Evolutionary conservation across 2,329 filamentous ascomycete genomes (phyloP).

Genomic region (Madurella fahalii): DNA sequence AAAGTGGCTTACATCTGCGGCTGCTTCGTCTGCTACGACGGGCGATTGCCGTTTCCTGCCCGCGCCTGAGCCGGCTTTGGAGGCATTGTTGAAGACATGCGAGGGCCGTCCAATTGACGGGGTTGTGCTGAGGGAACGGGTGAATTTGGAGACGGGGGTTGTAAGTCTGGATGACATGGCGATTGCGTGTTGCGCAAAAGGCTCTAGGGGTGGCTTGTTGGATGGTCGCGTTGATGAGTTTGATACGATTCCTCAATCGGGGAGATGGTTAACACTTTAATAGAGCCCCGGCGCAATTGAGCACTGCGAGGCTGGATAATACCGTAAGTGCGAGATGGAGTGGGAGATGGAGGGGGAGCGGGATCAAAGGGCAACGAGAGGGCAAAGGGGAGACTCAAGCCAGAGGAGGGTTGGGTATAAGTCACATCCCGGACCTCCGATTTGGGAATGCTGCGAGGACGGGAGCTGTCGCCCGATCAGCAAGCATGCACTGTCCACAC

Average conservation of each 20-base stretch:
- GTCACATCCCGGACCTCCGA: constrained; percentile 20
- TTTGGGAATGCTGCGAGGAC: constrained; percentile 2
- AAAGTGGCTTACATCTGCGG: constrained; percentile 39
- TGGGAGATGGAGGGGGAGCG: constrained; percentile 9
- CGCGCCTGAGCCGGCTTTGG: constrained; percentile 37
- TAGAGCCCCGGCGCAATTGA: not conserved
- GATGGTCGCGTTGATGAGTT: constrained; percentile 1
- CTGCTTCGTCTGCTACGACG: constrained; percentile 35
- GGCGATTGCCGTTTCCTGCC: constrained; percentile 39
- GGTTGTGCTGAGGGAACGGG: constrained; percentile 44
- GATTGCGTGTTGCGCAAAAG: not conserved
- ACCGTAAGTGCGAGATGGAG: too few relatives aligned
- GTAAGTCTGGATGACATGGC: constrained; percentile 47
- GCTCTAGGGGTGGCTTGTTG: not conserved
- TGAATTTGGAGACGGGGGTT: constrained; percentile 46
- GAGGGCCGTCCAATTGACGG: constrained; percentile 34
- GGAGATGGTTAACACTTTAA: not conserved
- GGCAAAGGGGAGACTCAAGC: not conserved
- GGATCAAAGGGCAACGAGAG: constrained; percentile 5
- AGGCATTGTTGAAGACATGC: constrained; percentile 34
- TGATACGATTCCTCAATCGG: not conserved
- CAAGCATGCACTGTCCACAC: not conserved
- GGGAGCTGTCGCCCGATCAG: constrained; percentile 12
- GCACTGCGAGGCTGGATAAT: not conserved
- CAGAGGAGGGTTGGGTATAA: constrained; percentile 18